Conservation (phyloP, 2,329 filamentous ascomycete species). For the Rachicladosporium sp. region DNA sequence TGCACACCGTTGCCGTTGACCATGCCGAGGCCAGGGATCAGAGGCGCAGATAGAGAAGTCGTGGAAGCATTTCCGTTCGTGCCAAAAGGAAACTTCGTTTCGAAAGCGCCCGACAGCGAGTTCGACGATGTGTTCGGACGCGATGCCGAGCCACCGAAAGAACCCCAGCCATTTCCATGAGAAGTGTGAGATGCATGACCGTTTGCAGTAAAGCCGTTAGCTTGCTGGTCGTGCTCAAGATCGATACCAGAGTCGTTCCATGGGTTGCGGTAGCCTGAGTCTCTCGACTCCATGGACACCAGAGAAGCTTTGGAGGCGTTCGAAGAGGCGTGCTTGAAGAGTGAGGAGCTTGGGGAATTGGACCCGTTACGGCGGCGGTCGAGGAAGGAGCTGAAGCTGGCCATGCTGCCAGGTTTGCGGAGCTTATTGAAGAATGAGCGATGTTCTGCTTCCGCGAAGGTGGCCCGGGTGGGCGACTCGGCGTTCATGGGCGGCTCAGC, state of each 20-base stretch:
- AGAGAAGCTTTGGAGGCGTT: slow-evolving; percentile 90
- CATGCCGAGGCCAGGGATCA: slow-evolving; percentile 28
- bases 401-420: slow-evolving; percentile 88
- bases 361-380: slow-evolving; percentile 91
- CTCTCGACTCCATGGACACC: slow-evolving; percentile 88
- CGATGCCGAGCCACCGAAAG: slow-evolving; percentile 38
- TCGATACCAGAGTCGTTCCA: slow-evolving; percentile 98
- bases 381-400: slow-evolving; percentile 89
- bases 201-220: slow-evolving; percentile 2
- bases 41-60: slow-evolving; percentile 25
- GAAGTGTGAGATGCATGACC: slow-evolving; percentile 5
- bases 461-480: slow-evolving; percentile 78
- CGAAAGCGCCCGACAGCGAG: slow-evolving; percentile 48
- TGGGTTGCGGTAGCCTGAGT: slow-evolving; percentile 89
- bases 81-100: slow-evolving; percentile 54
- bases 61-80: slow-evolving; percentile 27
- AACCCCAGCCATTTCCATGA: slow-evolving; percentile 35
- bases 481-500: slow-evolving; percentile 65
- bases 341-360: slow-evolving; percentile 48
- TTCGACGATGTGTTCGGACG: slow-evolving; percentile 54
- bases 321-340: slow-evolving; percentile 81
- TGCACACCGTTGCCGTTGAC: slow-evolving; percentile 10
- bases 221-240: slow-evolving; percentile 62
- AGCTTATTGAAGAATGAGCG: slow-evolving; percentile 82
- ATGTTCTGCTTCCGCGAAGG: slow-evolving; percentile 74